Conservation (phyloP, 1,284 basidiomycete genomes). For the Wolfiporia cocos region DNA sequence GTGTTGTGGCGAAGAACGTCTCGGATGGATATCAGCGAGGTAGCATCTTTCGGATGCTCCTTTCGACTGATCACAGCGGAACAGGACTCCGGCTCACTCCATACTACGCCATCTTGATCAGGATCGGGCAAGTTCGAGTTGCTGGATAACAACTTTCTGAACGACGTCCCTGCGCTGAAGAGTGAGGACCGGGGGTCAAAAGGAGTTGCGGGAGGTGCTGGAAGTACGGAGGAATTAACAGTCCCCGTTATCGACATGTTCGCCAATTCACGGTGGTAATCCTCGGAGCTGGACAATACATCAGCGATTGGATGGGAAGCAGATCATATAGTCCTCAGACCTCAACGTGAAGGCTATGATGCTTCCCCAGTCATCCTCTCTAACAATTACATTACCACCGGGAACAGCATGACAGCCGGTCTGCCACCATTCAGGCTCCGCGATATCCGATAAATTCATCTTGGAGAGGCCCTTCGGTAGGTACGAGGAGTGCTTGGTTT, state of each 20-base stretch:
- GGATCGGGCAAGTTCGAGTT: constrained; percentile 42
- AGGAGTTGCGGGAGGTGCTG: constrained; percentile 21
- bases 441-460: constrained; percentile 26
- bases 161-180: constrained; percentile 38
- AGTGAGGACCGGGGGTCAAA: constrained; percentile 31
- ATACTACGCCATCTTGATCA: constrained; percentile 49
- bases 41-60: constrained; percentile 53
- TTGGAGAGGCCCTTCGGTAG: constrained; percentile 12
- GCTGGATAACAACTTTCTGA: constrained; percentile 39
- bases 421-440: constrained; percentile 61
- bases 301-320: background rate
- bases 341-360: constrained; percentile 70
- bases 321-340: constrained; percentile 24
- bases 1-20: constrained; percentile 54
- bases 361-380: constrained; percentile 70
- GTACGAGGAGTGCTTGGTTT: constrained; percentile 47
- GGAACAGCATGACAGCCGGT: constrained; percentile 58
- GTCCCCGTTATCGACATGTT: constrained; percentile 30
- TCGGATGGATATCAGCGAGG: constrained; percentile 48
- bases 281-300: constrained; percentile 41
- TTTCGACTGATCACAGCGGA: constrained; percentile 56
- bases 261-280: constrained; percentile 55
- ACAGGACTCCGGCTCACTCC: constrained; percentile 56
- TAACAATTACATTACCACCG: constrained; percentile 58
- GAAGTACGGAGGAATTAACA: constrained; percentile 14